Conservation (phyloP, 179 eudicot species). For the Spinacia oleracea region DNA sequence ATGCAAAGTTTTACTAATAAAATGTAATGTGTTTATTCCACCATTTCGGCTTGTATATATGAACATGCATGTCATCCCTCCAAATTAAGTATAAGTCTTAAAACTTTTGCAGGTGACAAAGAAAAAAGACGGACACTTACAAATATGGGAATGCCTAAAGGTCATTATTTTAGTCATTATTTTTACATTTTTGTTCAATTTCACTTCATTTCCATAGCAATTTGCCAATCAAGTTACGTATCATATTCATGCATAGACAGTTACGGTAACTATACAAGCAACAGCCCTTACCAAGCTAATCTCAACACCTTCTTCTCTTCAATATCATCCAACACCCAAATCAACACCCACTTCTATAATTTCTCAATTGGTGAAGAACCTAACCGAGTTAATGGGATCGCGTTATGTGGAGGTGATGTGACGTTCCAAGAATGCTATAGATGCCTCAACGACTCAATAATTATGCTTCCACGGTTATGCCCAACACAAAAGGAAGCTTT, state of each 20-base stretch:
- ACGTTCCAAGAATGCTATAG: constrained; percentile 14
- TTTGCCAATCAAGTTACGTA: background rate
- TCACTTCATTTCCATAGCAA: background rate
- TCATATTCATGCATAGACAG: background rate
- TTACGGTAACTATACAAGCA: constrained; percentile 30
- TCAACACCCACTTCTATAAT: constrained; percentile 26
- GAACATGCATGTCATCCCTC: no score
- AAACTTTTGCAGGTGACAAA: background rate
- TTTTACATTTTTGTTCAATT: background rate
- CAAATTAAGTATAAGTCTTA: no score
- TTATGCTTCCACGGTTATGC: constrained; percentile 22
- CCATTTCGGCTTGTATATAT: no score
- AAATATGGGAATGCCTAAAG: background rate
- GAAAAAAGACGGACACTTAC: background rate
- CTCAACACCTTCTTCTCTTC: constrained; percentile 34
- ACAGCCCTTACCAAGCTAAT: constrained; percentile 36
- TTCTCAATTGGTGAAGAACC: constrained; percentile 27
- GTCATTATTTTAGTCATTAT: no score
- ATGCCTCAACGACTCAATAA: constrained; percentile 21
- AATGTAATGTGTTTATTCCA: no score
- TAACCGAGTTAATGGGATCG: constrained; percentile 27
- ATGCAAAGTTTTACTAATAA: no score
- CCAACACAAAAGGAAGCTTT: constrained; percentile 45
- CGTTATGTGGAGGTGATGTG: constrained; percentile 34
- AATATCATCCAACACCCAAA: constrained; percentile 20